Conservation (phyloP, 2,329 filamentous ascomycete genomes). For the Trichothecium roseum region DNA sequence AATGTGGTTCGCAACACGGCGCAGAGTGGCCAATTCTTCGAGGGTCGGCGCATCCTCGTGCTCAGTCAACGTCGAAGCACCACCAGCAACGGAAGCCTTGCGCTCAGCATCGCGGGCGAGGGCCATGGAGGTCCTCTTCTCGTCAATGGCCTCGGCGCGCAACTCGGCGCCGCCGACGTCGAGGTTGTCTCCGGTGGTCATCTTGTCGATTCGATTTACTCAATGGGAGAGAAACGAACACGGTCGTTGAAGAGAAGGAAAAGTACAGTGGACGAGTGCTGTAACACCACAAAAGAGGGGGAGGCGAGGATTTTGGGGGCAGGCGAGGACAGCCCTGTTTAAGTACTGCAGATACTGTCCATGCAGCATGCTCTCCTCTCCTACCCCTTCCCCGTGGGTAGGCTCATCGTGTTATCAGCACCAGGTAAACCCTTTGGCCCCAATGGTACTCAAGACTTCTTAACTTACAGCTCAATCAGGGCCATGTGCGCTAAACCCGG, state of each 20-base stretch:
- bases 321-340: too few species aligned
- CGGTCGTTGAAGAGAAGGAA: background rate
- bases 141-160: slow-evolving; percentile 16
- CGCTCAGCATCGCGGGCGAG: slow-evolving; percentile 6
- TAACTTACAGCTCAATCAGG: too few species aligned
- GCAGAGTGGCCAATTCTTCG: slow-evolving; percentile 37
- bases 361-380: too few species aligned
- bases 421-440: too few species aligned
- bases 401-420: too few species aligned
- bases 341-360: too few species aligned
- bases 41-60: slow-evolving; percentile 9
- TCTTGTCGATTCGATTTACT: slow-evolving; percentile 1
- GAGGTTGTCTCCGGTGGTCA: slow-evolving; percentile 18
- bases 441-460: too few species aligned
- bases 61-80: slow-evolving; percentile 1
- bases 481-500: too few species aligned
- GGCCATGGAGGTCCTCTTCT: slow-evolving; percentile 16
- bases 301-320: background rate
- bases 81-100: slow-evolving; percentile 2
- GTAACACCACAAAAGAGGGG: background rate
- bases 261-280: background rate
- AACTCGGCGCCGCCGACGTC: slow-evolving; percentile 20
- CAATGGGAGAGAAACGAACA: background rate
- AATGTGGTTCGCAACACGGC: slow-evolving; percentile 45
- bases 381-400: too few species aligned